phyloP scores from a whole-genome alignment of 345 rosid species.

The Rubroshorea leprosula region DNA sequence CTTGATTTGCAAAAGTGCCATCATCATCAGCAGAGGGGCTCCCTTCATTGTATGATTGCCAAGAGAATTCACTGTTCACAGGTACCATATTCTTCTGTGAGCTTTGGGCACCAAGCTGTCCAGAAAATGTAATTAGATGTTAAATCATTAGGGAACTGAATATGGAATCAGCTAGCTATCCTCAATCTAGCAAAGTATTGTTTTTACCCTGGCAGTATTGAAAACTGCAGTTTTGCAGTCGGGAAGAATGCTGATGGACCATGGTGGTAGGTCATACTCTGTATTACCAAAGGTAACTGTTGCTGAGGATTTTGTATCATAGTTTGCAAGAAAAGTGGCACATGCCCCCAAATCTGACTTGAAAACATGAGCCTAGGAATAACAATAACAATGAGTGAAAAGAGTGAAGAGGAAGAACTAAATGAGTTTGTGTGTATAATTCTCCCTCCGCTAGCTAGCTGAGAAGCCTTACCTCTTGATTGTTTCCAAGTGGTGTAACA shows the following conservation, averaged over 20 bases:
- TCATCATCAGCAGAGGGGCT: slow-evolving; percentile 17
- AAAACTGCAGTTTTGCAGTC: slow-evolving; percentile 75
- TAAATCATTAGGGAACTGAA: neutral
- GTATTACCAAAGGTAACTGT: slow-evolving; percentile 48
- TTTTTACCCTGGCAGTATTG: slow-evolving; percentile 72
- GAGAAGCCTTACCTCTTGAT: slow-evolving; percentile 52
- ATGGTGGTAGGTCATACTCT: slow-evolving; percentile 69
- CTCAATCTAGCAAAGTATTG: neutral
- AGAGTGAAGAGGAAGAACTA: too few species aligned
- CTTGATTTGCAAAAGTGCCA: slow-evolving; percentile 37
- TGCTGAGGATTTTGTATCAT: slow-evolving; percentile 39
- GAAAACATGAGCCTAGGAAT: slow-evolving; percentile 63
- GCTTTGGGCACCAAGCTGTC: slow-evolving; percentile 58
- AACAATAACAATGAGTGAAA: neutral
- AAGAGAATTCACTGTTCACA: slow-evolving; percentile 38
- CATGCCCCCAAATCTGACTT: slow-evolving; percentile 44
- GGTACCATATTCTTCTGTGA: slow-evolving; percentile 59
- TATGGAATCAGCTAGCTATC: neutral
- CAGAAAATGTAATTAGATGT: slow-evolving; percentile 5
- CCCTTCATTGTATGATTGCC: slow-evolving; percentile 61
- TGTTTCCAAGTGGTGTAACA: slow-evolving; percentile 54
- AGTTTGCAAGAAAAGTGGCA: slow-evolving; percentile 82
- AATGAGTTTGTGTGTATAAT: too few species aligned
- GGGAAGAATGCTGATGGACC: slow-evolving; percentile 90
- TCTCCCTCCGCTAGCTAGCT: too few species aligned